Evolutionary conservation across 495 filamentous ascomycete species (phyloP).

Genomic region (Lasiosphaeria miniovina): DNA sequence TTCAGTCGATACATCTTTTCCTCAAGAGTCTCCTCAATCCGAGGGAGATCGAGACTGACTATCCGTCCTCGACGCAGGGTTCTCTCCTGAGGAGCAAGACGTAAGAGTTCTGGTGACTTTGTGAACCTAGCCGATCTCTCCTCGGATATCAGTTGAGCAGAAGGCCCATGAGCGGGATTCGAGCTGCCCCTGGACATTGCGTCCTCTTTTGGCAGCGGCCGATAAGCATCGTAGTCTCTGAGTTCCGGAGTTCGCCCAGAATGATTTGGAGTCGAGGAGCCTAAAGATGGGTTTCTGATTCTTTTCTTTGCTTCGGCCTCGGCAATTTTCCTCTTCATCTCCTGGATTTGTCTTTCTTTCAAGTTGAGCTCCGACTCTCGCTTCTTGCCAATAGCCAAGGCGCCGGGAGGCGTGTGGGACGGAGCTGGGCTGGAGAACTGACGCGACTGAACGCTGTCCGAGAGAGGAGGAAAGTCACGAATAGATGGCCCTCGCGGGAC

Average conservation of each 20-base stretch:
- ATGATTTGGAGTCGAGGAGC: conserved; percentile 23
- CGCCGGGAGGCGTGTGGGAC: conserved; percentile 37
- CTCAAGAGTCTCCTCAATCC: conserved; percentile 54
- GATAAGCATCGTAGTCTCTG: conserved; percentile 23
- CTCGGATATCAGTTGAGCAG: conserved; percentile 20
- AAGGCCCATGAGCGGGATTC: conserved; percentile 16
- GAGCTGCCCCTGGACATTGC: conserved; percentile 9
- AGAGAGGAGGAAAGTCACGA: conserved; percentile 45
- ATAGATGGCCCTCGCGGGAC: conserved; percentile 33
- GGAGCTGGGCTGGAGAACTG: conserved; percentile 40
- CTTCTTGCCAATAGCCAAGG: conserved; percentile 14
- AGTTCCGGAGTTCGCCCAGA: conserved; percentile 36
- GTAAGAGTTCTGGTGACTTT: conserved; percentile 16
- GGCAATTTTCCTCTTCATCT: conserved; percentile 71
- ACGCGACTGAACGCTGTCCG: conserved; percentile 36
- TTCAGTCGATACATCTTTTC: conserved; percentile 51
- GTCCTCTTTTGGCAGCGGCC: conserved; percentile 1
- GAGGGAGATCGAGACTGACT: conserved; percentile 53
- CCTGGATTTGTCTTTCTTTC: conserved; percentile 69
- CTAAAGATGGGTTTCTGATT: conserved; percentile 29
- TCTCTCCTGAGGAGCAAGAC: conserved; percentile 22
- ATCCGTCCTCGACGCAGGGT: conserved; percentile 52
- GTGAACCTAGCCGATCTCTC: conserved; percentile 20
- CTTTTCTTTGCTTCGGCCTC: conserved; percentile 66
- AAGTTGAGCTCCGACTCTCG: conserved; percentile 55